phyloP scores from a whole-genome alignment of 1,284 basidiomycete genomes.

The Ceratobasidium sp. region DNA sequence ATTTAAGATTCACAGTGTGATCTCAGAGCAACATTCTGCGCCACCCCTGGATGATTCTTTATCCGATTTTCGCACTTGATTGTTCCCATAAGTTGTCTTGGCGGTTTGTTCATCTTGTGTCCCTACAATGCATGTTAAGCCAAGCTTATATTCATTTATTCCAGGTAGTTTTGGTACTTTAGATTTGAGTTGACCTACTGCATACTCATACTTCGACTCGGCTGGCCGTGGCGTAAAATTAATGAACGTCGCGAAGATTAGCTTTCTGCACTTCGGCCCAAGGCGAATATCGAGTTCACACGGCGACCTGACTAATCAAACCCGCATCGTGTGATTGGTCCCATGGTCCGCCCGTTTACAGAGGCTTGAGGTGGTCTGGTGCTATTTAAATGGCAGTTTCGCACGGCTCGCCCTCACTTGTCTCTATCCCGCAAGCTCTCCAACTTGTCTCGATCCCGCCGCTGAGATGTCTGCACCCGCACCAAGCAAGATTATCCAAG shows the following conservation, averaged over 20 bases:
- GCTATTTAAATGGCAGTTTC: conserved; percentile 18
- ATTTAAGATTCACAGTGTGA: not conserved
- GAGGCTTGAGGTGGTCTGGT: not conserved
- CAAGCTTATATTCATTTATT: not conserved
- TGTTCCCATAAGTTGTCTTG: not conserved
- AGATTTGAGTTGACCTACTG: no score
- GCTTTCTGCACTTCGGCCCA: not conserved
- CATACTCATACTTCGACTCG: no score
- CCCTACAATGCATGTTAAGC: no score
- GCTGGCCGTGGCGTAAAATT: no score
- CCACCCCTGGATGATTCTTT: conserved; percentile 8
- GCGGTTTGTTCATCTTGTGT: not conserved
- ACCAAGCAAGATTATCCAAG: conserved; percentile 49
- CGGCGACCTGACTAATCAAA: conserved; percentile 37
- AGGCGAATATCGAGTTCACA: conserved; percentile 14
- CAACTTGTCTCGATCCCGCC: not conserved
- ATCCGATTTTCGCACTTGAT: not conserved
- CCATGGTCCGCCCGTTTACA: conserved; percentile 33
- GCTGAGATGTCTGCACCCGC: conserved; percentile 10
- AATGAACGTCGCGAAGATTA: no score
- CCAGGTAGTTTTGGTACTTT: not conserved
- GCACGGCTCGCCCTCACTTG: conserved; percentile 21
- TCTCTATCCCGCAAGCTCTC: not conserved
- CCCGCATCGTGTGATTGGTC: conserved; percentile 39
- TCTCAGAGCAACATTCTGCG: not conserved